Percentiles rank a stretch among this genome's conserved stretches.
These are phyloP conservation scores for Aspergillus neotritici DNA, from an alignment of 2,329 filamentous ascomycete species.

Conservation along the genomic window DNA sequence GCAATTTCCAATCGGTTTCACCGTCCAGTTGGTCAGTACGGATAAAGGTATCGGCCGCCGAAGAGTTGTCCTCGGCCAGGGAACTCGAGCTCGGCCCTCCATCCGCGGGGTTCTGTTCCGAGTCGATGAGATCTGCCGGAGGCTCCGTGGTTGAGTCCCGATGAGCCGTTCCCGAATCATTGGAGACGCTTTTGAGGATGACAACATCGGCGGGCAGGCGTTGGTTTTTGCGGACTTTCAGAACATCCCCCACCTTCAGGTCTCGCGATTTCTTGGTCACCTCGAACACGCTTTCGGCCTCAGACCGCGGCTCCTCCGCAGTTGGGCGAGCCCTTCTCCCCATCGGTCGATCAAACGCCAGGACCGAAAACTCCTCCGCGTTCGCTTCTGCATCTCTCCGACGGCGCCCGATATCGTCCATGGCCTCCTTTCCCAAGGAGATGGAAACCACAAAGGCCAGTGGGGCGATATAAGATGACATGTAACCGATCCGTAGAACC, in stretches of 20 bases:
- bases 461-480: conserved; percentile 90
- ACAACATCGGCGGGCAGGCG: conserved; percentile 91
- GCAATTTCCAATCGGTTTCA: conserved; percentile 97
- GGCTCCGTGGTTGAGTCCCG: conserved; percentile 17
- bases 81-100: conserved; percentile 11
- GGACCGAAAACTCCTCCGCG: conserved; percentile 75
- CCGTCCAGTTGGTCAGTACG: conserved; percentile 95
- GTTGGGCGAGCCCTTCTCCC: conserved; percentile 7
- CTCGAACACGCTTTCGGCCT: conserved; percentile 50
- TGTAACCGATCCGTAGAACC: conserved; percentile 81
- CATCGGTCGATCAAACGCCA: conserved; percentile 57
- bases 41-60: conserved; percentile 83
- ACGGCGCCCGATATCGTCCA: conserved; percentile 83
- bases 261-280: conserved; percentile 76
- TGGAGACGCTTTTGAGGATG: conserved; percentile 74
- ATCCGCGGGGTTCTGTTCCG: conserved; percentile 12
- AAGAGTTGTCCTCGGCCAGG: conserved; percentile 29
- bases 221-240: conserved; percentile 87
- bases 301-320: conserved; percentile 9
- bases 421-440: conserved; percentile 90
- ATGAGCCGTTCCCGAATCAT: conserved; percentile 39
- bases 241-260: conserved; percentile 88
- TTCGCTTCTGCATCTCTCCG: conserved; percentile 90
- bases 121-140: conserved; percentile 23
- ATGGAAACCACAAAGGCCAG: conserved; percentile 86